A percentile compares a stretch with the other conserved stretches of the same genome.
These are phyloP conservation scores for Scolecobasidium constrictum DNA, from an alignment of 2,329 filamentous ascomycete genomes.

Conservation along the genomic window DNA sequence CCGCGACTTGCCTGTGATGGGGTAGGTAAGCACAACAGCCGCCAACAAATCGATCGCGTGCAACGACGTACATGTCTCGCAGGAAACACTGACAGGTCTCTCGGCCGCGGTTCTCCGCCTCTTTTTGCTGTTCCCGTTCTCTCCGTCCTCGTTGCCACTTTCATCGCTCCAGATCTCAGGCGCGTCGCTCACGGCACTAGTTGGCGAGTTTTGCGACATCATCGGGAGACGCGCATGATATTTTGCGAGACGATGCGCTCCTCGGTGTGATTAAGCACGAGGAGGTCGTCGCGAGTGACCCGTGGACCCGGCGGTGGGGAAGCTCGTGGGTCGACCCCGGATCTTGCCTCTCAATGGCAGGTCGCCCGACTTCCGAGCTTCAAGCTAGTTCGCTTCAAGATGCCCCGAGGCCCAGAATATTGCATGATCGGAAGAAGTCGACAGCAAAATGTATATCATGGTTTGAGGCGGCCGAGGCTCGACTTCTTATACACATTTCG, in stretches of 20 bases:
- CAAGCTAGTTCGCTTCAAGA: not conserved
- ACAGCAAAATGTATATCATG: not conserved
- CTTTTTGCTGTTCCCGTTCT: conserved; percentile 17
- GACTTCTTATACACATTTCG: no score
- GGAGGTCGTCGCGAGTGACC: not conserved
- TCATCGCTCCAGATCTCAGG: conserved; percentile 14
- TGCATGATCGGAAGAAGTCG: not conserved
- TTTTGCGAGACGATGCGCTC: not conserved
- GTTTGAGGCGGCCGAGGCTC: no score
- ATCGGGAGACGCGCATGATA: not conserved
- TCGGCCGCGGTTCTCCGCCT: conserved; percentile 20
- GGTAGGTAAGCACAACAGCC: no score
- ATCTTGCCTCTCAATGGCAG: no score
- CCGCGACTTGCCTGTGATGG: conserved; percentile 61
- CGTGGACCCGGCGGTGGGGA: not conserved
- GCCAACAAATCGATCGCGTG: no score
- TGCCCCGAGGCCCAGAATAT: not conserved
- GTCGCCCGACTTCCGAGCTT: no score
- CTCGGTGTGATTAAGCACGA: not conserved
- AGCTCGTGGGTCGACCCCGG: not conserved
- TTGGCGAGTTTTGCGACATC: not conserved
- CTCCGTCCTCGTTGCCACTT: conserved; percentile 24
- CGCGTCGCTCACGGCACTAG: not conserved
- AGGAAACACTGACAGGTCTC: conserved; percentile 40
- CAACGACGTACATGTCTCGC: conserved; percentile 39